phyloP scores from a whole-genome alignment of 2,329 filamentous ascomycete species.

The Lachnellula hyalina region DNA sequence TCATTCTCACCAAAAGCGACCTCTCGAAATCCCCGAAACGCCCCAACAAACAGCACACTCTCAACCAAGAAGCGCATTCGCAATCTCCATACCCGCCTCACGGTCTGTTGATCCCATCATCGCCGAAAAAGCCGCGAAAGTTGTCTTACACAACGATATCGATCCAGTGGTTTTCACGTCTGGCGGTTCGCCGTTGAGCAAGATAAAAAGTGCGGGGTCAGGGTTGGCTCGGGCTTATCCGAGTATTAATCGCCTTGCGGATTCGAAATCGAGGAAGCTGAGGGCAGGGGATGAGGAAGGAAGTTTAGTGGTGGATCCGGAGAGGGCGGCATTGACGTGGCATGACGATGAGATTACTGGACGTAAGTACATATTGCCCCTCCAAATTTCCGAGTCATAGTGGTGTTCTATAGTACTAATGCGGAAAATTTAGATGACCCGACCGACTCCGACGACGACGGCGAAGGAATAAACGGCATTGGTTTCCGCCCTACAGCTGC shows the following conservation, averaged over 20 bases:
- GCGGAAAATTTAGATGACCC: slow-evolving; percentile 41
- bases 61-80: slow-evolving; percentile 5
- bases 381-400: too few species aligned
- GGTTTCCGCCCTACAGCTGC: slow-evolving; percentile 61
- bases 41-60: slow-evolving; percentile 16
- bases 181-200: slow-evolving; percentile 9
- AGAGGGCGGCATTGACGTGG: slow-evolving; percentile 57
- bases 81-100: slow-evolving; percentile 10
- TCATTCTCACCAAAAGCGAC: neutral
- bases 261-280: slow-evolving; percentile 24
- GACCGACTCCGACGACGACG: slow-evolving; percentile 61
- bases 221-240: slow-evolving; percentile 24
- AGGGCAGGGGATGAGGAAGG: slow-evolving; percentile 10
- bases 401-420: too few species aligned
- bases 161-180: slow-evolving; percentile 26
- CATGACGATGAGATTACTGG: slow-evolving; percentile 64
- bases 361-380: slow-evolving; percentile 21
- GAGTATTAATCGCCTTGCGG: slow-evolving; percentile 25
- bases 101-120: slow-evolving; percentile 12
- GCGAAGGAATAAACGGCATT: slow-evolving; percentile 62
- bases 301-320: slow-evolving; percentile 20
- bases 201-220: slow-evolving; percentile 6
- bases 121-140: slow-evolving; percentile 10
- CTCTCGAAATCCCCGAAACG: slow-evolving; percentile 25
- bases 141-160: slow-evolving; percentile 20